Percentiles rank a stretch among this genome's conserved stretches.
Evolutionary conservation across 306 rosid genomes (phyloP).

Genomic region (Castanospermum australe): DNA sequence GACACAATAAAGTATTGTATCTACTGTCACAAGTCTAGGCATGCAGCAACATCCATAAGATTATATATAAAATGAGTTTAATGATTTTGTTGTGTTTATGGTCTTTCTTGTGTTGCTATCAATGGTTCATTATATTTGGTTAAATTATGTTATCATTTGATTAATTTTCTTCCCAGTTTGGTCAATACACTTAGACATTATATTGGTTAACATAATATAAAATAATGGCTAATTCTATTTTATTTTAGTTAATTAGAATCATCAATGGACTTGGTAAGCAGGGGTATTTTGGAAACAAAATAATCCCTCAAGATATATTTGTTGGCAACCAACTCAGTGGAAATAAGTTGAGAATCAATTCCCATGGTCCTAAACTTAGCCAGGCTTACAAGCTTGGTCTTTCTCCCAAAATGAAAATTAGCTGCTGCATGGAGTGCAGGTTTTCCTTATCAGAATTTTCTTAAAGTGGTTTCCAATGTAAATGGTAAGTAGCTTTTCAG

Average conservation of each 20-base stretch:
- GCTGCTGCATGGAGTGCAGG: not conserved
- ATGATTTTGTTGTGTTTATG: not conserved
- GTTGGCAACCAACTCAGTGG: not conserved
- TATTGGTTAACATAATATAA: not conserved
- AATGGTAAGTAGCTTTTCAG: not conserved
- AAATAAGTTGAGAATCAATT: not conserved
- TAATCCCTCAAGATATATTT: not conserved
- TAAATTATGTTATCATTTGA: no score
- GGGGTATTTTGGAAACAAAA: not conserved
- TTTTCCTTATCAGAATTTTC: not conserved
- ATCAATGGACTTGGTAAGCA: not conserved
- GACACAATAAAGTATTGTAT: not conserved
- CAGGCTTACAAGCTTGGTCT: not conserved
- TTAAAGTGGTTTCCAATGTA: not conserved
- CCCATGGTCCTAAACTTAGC: not conserved
- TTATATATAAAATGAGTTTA: not conserved
- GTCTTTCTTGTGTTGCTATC: not conserved
- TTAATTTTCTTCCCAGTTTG: not conserved
- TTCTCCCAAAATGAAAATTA: not conserved
- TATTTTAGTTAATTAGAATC: not conserved
- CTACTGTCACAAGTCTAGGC: not conserved
- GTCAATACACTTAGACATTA: not conserved
- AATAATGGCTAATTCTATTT: not conserved
- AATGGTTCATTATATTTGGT: not conserved
- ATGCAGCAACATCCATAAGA: not conserved